These are phyloP conservation scores for Scytalidium sp. DNA, from an alignment of 2,329 filamentous ascomycete species.

Conservation along the genomic window DNA sequence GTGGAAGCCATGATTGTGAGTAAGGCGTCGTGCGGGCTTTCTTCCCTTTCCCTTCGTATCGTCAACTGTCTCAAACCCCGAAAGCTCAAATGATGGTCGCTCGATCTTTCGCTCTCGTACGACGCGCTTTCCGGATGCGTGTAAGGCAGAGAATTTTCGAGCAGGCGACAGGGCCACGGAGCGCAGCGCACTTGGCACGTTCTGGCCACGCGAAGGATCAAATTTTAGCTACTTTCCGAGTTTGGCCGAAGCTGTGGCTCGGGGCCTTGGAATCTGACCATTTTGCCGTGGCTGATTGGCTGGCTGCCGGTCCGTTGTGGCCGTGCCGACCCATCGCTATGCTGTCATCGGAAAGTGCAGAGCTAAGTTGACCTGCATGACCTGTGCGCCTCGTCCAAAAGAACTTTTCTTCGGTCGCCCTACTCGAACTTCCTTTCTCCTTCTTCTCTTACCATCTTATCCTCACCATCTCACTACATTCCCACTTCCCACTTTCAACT, in stretches of 20 bases:
- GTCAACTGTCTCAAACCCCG: too few relatives aligned
- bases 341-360: background rate
- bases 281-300: background rate
- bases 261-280: background rate
- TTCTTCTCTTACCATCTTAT: background rate
- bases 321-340: background rate
- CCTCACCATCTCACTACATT: background rate
- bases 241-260: background rate
- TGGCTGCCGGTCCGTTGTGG: background rate
- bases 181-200: background rate
- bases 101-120: background rate
- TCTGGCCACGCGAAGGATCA: background rate
- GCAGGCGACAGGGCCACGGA: background rate
- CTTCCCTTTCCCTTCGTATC: too few relatives aligned
- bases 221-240: background rate
- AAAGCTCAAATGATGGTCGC: background rate
- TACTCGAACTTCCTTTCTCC: background rate
- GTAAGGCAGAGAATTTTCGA: background rate
- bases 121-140: background rate
- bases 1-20: slow-evolving; percentile 29
- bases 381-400: background rate
- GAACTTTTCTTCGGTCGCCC: slow-evolving; percentile 6
- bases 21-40: background rate
- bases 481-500: slow-evolving; percentile 12
- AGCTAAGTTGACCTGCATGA: too few relatives aligned